Percentiles rank a stretch among this genome's conserved stretches.
Conservation (phyloP, 2,329 filamentous ascomycete genomes). For the Monosporascus sp. region DNA sequence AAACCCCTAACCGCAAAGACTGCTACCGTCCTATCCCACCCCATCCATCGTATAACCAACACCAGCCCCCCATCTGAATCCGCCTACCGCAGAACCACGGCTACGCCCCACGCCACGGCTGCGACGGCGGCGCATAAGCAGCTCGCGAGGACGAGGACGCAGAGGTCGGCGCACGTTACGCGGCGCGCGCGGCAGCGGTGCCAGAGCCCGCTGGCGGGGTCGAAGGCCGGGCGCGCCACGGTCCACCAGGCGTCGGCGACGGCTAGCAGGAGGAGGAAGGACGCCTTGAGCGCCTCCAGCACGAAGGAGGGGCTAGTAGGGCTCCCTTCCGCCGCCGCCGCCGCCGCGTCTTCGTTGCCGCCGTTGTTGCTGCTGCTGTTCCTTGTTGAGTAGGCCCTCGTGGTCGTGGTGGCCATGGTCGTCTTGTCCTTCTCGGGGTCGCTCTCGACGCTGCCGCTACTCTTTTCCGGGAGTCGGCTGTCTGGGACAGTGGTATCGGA, state of each 20-base stretch:
- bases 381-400: not conserved
- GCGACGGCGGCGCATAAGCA: too few species aligned
- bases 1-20: too few species aligned
- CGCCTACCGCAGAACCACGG: too few species aligned
- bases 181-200: conserved; percentile 10
- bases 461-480: not conserved
- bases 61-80: too few species aligned
- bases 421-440: not conserved
- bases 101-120: too few species aligned
- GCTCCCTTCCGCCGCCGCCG: not conserved
- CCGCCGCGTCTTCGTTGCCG: not conserved
- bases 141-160: too few species aligned
- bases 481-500: not conserved
- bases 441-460: not conserved
- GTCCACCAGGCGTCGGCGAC: conserved; percentile 20
- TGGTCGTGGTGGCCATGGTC: not conserved
- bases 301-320: not conserved
- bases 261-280: conserved; percentile 3
- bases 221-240: conserved; percentile 19
- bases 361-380: not conserved
- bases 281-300: not conserved
- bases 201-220: conserved; percentile 20
- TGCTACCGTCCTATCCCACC: too few species aligned
- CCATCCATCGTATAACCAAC: too few species aligned
- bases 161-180: too few species aligned